Evolutionary conservation across 148 eudicot species (phyloP).

Genomic region (Pharnaceum exiguum): DNA sequence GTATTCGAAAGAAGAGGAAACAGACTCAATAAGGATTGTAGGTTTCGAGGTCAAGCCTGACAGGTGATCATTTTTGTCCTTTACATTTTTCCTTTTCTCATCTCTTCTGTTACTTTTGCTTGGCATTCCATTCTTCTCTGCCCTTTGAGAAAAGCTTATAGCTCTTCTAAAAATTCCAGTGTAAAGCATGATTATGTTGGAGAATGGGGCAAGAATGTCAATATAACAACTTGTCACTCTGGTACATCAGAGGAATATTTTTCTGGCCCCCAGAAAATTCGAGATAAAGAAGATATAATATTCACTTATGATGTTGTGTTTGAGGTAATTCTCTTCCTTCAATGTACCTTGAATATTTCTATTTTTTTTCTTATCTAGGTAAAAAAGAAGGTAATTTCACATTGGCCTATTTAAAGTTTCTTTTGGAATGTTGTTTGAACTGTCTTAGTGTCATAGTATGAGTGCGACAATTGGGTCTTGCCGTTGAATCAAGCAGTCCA

Average conservation of each 20-base stretch:
- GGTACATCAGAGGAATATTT: slow-evolving; percentile 8
- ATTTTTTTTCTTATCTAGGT: not conserved
- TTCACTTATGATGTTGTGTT: slow-evolving; percentile 40
- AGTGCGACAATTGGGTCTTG: too few relatives aligned
- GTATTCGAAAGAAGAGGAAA: slow-evolving; percentile 19
- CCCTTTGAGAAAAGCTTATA: too few relatives aligned
- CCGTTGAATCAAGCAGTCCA: too few relatives aligned
- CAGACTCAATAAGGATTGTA: slow-evolving; percentile 27
- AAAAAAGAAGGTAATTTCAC: not conserved
- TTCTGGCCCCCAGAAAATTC: slow-evolving; percentile 30
- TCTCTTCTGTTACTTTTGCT: not conserved
- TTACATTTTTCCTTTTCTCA: too few relatives aligned
- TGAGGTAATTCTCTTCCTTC: slow-evolving; percentile 14
- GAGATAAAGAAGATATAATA: slow-evolving; percentile 31
- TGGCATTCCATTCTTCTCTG: not conserved
- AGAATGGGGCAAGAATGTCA: slow-evolving; percentile 24
- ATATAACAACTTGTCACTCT: slow-evolving; percentile 21
- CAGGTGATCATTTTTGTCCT: slow-evolving; percentile 6
- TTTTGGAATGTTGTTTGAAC: too few relatives aligned
- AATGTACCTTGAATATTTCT: not conserved
- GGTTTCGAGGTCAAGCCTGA: slow-evolving; percentile 36
- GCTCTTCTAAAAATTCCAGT: too few relatives aligned
- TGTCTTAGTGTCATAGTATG: too few relatives aligned
- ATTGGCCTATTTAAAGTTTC: not conserved
- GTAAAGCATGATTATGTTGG: slow-evolving; percentile 29